phyloP scores from a whole-genome alignment of 495 filamentous ascomycete species.

The Talaromyces stipitatus region DNA sequence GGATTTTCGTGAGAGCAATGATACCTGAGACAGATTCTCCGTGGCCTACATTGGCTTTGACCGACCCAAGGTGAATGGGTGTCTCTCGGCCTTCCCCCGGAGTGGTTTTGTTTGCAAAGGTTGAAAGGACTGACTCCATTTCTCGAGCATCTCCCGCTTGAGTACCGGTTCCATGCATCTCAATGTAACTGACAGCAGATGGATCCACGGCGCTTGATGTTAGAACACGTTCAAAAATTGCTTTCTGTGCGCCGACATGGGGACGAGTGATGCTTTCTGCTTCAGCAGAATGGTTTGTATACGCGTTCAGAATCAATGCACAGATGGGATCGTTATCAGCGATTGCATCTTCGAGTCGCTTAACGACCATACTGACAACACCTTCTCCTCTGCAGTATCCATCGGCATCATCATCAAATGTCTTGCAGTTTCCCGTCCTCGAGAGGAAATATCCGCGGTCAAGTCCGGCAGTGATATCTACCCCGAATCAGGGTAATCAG shows the following conservation, averaged over 20 bases:
- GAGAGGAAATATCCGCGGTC: conserved; percentile 80
- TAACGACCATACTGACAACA: conserved; percentile 65
- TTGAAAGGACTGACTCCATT: conserved; percentile 69
- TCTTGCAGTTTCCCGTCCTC: conserved; percentile 70
- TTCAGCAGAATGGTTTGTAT: conserved; percentile 70
- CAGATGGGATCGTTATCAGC: conserved; percentile 68
- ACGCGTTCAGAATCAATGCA: conserved; percentile 57
- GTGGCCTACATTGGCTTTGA: conserved; percentile 87
- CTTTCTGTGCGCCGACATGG: conserved; percentile 61
- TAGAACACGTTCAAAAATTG: conserved; percentile 58
- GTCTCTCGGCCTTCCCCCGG: too few species aligned
- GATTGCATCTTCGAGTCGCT: conserved; percentile 65
- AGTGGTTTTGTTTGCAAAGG: too few species aligned
- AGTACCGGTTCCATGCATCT: conserved; percentile 87
- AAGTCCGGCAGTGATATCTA: conserved; percentile 79
- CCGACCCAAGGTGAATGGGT: conserved; percentile 75
- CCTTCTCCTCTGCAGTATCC: conserved; percentile 73
- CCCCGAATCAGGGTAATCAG: too few species aligned
- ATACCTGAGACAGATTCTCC: conserved; percentile 83
- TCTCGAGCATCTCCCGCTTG: conserved; percentile 77
- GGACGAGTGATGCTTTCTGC: conserved; percentile 74
- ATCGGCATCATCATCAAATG: conserved; percentile 68
- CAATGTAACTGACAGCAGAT: conserved; percentile 68
- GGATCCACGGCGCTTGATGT: conserved; percentile 65
- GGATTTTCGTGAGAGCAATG: conserved; percentile 70